phyloP scores from a whole-genome alignment of 2,329 filamentous ascomycete genomes.

The Beauveria sp. region DNA sequence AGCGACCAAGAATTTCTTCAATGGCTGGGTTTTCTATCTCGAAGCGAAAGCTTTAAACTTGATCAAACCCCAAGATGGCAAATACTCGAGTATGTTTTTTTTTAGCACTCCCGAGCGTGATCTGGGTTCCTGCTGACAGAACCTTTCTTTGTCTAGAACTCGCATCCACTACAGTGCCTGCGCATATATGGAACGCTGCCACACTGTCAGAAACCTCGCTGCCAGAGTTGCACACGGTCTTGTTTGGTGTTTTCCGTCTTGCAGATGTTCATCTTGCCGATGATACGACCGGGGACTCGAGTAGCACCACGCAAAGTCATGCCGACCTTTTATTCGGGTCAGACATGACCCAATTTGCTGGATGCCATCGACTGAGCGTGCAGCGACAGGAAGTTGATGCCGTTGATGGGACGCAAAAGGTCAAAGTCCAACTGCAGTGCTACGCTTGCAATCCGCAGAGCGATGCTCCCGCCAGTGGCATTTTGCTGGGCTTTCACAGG shows the following conservation, averaged over 20 bases:
- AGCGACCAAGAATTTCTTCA: slow-evolving; percentile 24
- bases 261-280: slow-evolving; percentile 13
- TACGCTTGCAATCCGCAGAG: slow-evolving; percentile 8
- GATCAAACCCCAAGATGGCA: not conserved
- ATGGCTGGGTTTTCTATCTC: slow-evolving; percentile 21
- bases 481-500: not conserved
- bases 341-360: slow-evolving; percentile 18
- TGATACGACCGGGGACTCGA: not conserved
- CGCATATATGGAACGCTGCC: slow-evolving; percentile 14
- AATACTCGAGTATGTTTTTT: slow-evolving; percentile 3
- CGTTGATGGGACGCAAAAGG: not conserved
- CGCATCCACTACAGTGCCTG: slow-evolving; percentile 1
- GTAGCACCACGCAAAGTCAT: slow-evolving; percentile 15
- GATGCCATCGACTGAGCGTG: slow-evolving; percentile 23
- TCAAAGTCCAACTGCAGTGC: not conserved
- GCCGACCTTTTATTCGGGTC: slow-evolving; percentile 24
- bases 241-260: slow-evolving; percentile 23
- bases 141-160: not conserved
- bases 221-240: slow-evolving; percentile 15
- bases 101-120: too few relatives aligned
- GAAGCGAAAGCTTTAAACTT: slow-evolving; percentile 17
- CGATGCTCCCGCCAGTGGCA: not conserved
- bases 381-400: slow-evolving; percentile 12
- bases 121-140: not conserved
- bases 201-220: slow-evolving; percentile 16